Percentiles rank a stretch among this genome's conserved stretches.
phyloP scores from a whole-genome alignment of 2,329 filamentous ascomycete genomes.

The Aphanocladium album region DNA sequence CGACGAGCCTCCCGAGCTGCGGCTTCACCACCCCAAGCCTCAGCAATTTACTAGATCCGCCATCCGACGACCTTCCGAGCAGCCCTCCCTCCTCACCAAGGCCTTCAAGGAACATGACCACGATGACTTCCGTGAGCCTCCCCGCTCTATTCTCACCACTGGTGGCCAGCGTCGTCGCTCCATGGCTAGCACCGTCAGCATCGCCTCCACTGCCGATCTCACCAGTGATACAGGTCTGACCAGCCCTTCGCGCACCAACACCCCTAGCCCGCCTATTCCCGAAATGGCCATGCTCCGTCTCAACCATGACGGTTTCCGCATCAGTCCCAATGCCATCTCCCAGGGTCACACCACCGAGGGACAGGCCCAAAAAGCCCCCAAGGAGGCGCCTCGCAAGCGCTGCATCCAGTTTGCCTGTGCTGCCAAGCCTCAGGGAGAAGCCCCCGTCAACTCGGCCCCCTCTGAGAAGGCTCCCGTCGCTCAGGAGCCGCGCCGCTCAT shows the following conservation, averaged over 20 bases:
- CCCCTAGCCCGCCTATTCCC: conserved; percentile 79
- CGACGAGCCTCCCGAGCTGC: conserved; percentile 79
- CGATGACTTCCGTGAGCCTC: conserved; percentile 5
- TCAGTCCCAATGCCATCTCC: conserved; percentile 23
- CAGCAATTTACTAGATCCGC: conserved; percentile 42
- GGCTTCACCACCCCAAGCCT: conserved; percentile 23
- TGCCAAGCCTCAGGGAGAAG: conserved; percentile 46
- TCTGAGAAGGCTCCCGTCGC: conserved; percentile 29
- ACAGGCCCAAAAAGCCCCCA: conserved; percentile 36
- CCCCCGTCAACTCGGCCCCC: conserved; percentile 25
- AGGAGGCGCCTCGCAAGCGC: conserved; percentile 58
- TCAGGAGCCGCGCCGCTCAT: conserved; percentile 48
- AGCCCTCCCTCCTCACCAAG: conserved; percentile 81
- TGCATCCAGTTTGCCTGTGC: conserved; percentile 91
- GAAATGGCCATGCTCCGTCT: conserved; percentile 46
- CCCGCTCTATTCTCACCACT: conserved; percentile 29
- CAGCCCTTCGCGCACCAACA: conserved; percentile 80
- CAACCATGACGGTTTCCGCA: conserved; percentile 24
- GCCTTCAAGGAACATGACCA: conserved; percentile 57
- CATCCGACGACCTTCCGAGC: conserved; percentile 46
- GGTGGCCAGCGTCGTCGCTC: conserved; percentile 49
- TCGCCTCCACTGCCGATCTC: conserved; percentile 79
- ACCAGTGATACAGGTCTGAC: conserved; percentile 93
- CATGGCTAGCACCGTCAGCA: conserved; percentile 73
- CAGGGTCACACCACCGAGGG: conserved; percentile 20